Base-by-base conservation (phyloP, 2,329 filamentous ascomycete genomes). In the Ophiocordyceps unilateralis region DNA sequence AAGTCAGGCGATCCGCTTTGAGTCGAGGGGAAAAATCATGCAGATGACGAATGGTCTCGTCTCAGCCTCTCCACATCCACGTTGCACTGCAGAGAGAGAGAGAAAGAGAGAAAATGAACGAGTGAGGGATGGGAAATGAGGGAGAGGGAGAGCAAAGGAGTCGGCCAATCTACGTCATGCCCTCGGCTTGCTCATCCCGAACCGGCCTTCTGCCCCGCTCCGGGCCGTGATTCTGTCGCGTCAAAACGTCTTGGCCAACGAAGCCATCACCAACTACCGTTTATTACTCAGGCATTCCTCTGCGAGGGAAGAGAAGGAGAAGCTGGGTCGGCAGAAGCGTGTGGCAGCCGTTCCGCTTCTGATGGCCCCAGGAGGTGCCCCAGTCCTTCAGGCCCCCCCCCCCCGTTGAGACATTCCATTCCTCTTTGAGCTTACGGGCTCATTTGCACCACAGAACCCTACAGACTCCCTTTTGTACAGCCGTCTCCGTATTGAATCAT, bases 361-460 rank as follows among this genome's bases (percentile, higher is more conserved):
- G 11, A 9, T 30, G 28, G 28, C 28, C 28, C 4, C 28, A 15
- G 28, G 28, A 38, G 34, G 17, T 19, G 34, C 34, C 19, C 34
- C n/a, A 19, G 20, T 15, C 34, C n/a, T 20, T 3, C 5, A n/a
- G n/a, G n/a, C 15, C 26, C 10, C 17, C 12, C 21, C 38, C 43
- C 58, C 58, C 52, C 51, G 50, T 61, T 58, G 53, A 63, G 60
- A 63, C 60, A 62, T 53, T 43, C 53, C 53, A 58, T 57, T 55
- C 58, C 56, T 49, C 47, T 52, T 55, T 46, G 40, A 51, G 50
- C 43, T 47, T 49, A 43, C 37, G 43, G 10, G 38, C 45, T 44
- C 46, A 49, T 54, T 54, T 36, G 52, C 28, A 45, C 40, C 37
- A 40, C 26, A 39, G 26, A 39, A 39, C 26, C 20, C 43, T 43